Evolutionary conservation across 2,329 filamentous ascomycete genomes (phyloP).

Genomic region (Lecanosticta acicola): DNA sequence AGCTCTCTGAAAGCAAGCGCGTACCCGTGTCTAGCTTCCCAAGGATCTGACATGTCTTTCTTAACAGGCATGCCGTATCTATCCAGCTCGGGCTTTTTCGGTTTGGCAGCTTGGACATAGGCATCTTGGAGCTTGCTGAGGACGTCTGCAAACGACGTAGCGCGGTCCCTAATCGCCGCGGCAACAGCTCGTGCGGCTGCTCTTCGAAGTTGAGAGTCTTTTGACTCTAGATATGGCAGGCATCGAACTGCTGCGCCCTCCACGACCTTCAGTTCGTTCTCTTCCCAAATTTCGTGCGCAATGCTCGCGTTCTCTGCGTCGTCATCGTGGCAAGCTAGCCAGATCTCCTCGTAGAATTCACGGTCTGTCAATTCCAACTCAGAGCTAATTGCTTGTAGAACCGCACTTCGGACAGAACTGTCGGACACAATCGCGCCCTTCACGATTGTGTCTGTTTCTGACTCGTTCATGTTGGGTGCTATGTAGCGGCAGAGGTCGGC

Average conservation of each 20-base stretch:
- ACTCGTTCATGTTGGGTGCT: conserved; percentile 67
- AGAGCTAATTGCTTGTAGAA: conserved; percentile 81
- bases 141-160: conserved; percentile 55
- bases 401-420: conserved; percentile 71
- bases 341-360: conserved; percentile 82
- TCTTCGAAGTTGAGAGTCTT: conserved; percentile 74
- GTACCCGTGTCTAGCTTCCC: conserved; percentile 86
- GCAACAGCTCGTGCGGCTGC: conserved; percentile 78
- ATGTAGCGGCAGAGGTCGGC: conserved; percentile 79
- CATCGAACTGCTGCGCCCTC: conserved; percentile 57
- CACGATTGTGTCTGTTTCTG: conserved; percentile 71
- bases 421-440: conserved; percentile 75
- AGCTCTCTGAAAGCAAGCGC: conserved; percentile 82
- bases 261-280: conserved; percentile 71
- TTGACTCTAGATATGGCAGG: conserved; percentile 71
- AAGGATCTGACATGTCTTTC: conserved; percentile 78
- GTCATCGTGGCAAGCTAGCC: conserved; percentile 89
- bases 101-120: conserved; percentile 76
- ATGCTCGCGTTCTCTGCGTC: conserved; percentile 79
- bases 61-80: conserved; percentile 93
- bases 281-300: conserved; percentile 88
- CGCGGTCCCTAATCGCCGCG: conserved; percentile 61
- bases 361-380: conserved; percentile 89
- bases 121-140: conserved; percentile 61
- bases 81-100: conserved; percentile 76